Evolutionary conservation across 352 stramenopile genomes (phyloP), one percentile per base, ranked within the genome.

Genomic region (Phytophthora foliorum): DNA sequence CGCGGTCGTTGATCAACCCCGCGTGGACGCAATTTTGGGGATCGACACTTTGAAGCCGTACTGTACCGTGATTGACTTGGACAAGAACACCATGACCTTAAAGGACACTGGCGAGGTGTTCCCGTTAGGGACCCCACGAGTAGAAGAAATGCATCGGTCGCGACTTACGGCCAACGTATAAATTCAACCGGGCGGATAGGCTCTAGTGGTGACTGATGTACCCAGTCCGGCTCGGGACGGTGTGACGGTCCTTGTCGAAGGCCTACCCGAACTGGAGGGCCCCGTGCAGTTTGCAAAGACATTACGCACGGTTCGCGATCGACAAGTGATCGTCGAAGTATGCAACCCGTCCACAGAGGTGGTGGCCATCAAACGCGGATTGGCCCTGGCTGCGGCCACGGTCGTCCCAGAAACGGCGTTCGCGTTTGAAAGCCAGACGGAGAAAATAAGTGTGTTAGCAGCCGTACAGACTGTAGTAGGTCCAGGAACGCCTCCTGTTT

Each of bases 91-190:
- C 0, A 4, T 60, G 13, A 60, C 21, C 1, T 6, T 60, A 11
- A 67, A 67, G 29, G 44, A 10, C 2, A 55, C 50, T 14, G 21
- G 22, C 6, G 59, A 67, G 17, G 39, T 57, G 25, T 53, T 66
- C 9, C 56, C 42, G 8, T 32, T 63, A 3, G 56, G 56, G 1
- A 27, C 34, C 9, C 39, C 56, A 2, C 3, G 42, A 1, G 17
- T 54, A 6, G 48, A 54, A 22, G 48, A 54, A 14, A 27, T 25
- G 11, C 24, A 54, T 14, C 2, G 19, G 19, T 44, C 42, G 19
- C 42, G 27, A 10, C 21, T 55, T 5, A 19, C 8, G 5, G n/a
- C 29, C 8, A 27, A 39, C 0, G 32, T 63, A 4, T n/a, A 25
- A 13, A n/a, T 55, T 1, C 46, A 22, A 11, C 42, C 56, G 6